Conservation (phyloP, 225 moss, liverwort and hornwort genomes). For the Thuidium tamariscinum region DNA sequence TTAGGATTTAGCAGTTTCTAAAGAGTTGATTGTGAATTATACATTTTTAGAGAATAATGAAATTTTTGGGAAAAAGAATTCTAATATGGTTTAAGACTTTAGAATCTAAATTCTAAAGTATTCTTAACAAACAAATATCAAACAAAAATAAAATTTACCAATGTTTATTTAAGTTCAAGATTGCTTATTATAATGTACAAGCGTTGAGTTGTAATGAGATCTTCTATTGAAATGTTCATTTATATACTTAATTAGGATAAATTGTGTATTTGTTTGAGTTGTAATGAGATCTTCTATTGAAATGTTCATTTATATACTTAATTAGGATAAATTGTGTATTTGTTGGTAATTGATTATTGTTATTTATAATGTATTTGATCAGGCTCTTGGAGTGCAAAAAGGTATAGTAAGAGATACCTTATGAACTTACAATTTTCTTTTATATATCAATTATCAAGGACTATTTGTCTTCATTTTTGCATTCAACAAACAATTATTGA, state of each 20-base stretch:
- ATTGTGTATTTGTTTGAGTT: background rate
- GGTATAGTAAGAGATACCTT: background rate
- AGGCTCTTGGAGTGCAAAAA: background rate
- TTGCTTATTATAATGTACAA: background rate
- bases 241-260: background rate
- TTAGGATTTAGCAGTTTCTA: background rate
- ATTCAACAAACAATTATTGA: background rate
- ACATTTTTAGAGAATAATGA: background rate
- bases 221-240: too few species aligned
- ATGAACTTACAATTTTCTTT: background rate
- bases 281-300: background rate
- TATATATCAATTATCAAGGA: background rate
- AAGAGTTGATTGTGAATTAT: background rate
- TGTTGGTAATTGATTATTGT: background rate
- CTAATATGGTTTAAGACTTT: background rate
- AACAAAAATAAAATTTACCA: background rate
- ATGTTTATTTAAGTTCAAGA: too few species aligned
- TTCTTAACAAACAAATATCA: rapidly evolving
- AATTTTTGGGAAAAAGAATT: background rate
- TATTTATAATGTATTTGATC: background rate
- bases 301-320: too few species aligned
- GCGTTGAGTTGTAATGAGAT: background rate
- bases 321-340: background rate
- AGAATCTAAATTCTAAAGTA: background rate
- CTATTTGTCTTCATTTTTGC: background rate